Evolutionary conservation across 495 filamentous ascomycete species (phyloP), one percentile per base, ranked within the genome.

Genomic region (Gamarada debralockiae): DNA sequence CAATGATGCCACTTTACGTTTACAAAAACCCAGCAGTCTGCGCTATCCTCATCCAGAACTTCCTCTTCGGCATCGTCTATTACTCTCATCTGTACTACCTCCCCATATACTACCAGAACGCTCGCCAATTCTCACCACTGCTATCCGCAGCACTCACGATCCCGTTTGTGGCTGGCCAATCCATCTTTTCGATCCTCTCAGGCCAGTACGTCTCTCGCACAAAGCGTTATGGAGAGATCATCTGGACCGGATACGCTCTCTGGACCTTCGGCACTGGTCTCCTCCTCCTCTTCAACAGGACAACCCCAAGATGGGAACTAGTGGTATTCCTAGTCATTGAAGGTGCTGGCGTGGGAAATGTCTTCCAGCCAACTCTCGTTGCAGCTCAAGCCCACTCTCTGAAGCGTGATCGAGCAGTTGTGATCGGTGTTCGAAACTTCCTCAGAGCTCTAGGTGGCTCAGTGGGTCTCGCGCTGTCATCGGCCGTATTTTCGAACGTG

Each of bases 351-450:
- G 61, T 81, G 3, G 83, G 82, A n/a, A 69, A 68, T 45, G 75
- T 75, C 13, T 81, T 84, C 55, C 82, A 85, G 56, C 81, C 82
- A 59, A 65, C 61, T 21, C 67, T 86, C 0, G 76, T 86, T n/a
- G 82, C 82, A 8, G 62, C 82, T 18, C 81, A 85, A 62, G 80
- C 83, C 9, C 79, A 84, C 59, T 79, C 71, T 33, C 72, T 67
- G 13, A 77, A 81, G 41, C 61, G 73, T 1, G 78, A 86, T 43
- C 70, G 81, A 39, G 83, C 83, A 0, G 75, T 85, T 1, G 73
- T 81, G 7, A 84, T 82, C 22, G 76, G 75, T 10, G 73, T 81
- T 50, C 75, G 82, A 5, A 86, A 86, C 57, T 83, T 85, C 63
- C 73, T 85, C 58, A 76, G 82, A 17, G 77, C 75, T 25, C 66